Evolutionary conservation across 2,329 filamentous ascomycete genomes (phyloP), one percentile per base, ranked within the genome.

Genomic region (Clarireedia hainanense): DNA sequence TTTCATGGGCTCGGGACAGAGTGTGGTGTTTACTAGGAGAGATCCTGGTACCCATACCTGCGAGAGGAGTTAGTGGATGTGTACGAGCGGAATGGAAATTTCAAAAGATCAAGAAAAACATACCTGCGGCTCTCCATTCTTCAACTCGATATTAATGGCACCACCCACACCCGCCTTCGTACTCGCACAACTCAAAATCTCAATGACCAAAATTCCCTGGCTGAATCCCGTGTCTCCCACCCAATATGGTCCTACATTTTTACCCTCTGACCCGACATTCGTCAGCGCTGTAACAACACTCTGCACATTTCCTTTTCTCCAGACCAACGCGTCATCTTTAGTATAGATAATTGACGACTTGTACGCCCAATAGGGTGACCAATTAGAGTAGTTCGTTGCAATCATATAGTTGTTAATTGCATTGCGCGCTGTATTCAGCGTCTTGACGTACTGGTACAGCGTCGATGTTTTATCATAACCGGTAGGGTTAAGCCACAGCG

Each of bases 371-470:
- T 61, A 61, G 10, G 50, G 42, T 17, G 50, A 55, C 58, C 58
- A 60, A 20, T 57, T 51, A 9, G 45, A 52, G 50, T 57, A 59
- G 30, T 57, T 58, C 12, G 26, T 55, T 0, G 45, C 17, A 6
- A 30, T 48, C 47, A 59, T 45, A 20, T 50, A 42, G 15, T 54
- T 57, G 12, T 26, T 46, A 9, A 61, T 36, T 2, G 58, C 57
- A 14, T 67, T 73, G 5, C 77, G 75, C 30, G 76, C 71, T 15
- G 68, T 65, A 59, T 80, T 80, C 15, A 76, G 63, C 0, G 60
- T 53, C 0, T 71, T 65, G 34, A 77, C 70, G 15, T 67, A 63
- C 26, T 62, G 59, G 60, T 76, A 76, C 2, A 76, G 61, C 5
- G 68, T 63, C 4, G 68, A 58, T 0, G 61, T 63, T 0, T 69